Base-by-base conservation (phyloP, 2,329 filamentous ascomycete species). In the Nothophaeocryptopus gaeumannii region DNA sequence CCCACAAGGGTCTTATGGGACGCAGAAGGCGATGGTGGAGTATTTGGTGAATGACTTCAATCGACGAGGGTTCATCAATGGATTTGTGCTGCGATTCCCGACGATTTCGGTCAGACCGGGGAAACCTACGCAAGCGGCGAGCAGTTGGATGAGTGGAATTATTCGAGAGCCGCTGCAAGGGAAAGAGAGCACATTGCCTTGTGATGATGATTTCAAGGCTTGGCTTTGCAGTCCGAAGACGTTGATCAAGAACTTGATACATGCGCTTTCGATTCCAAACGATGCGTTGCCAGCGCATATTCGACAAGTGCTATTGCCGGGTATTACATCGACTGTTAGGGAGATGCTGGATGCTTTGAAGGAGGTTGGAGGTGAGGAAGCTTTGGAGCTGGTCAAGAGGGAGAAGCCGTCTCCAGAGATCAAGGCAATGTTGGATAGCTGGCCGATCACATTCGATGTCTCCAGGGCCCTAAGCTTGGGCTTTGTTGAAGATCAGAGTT, bases 161-260 rank as follows among this genome's bases (percentile, higher is more conserved):
- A 74, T 80, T 46, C 72, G 77, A 3, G 77, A 80, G 61, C 77
- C 77, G 2, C 66, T 79, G 55, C 72, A 77, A 55, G 77, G 64
- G 5, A 50, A 61, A 37, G 75, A 76, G 56, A 76, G 73, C 38
- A 66, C 74, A 29, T 60, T 83, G 12, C 80, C 80, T 70, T 81
- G 51, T 68, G 71, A 47, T 68, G 72, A 69, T 49, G 72, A 75
- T 36, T 78, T 80, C 39, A 72, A 79, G 42, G 73, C 80, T 54
- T 82, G 80, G 80, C 72, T 83, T 36, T 79, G 76, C 51, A 79
- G 76, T 39, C 79, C 80, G 5, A 71, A 73, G 39, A 78, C 76
- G 2, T 65, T 82, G 53, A 73, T 80, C 15, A 70, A 71, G 61
- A 83, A 83, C 60, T 63, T 83, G 41, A 63, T 80, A 26, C 74